A percentile compares a stretch with the other conserved stretches of the same genome.
Conservation (phyloP, 768 basidiomycete genomes). For the Pisolithus orientalis region DNA sequence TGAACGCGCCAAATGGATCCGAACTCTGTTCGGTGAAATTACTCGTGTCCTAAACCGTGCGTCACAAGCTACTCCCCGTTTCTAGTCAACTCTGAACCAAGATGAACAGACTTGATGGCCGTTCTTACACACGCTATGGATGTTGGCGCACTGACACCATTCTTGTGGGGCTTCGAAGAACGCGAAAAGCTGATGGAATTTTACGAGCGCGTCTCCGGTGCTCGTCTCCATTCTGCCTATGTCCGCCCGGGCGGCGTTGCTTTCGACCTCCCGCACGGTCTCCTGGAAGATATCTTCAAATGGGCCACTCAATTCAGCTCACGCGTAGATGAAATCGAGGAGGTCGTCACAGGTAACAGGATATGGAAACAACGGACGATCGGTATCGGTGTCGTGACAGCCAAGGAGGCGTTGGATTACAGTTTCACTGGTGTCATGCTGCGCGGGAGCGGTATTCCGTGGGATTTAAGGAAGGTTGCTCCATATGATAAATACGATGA, state of each 20-base stretch:
- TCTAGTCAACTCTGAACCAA: neutral
- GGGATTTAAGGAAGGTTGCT: conserved; percentile 88
- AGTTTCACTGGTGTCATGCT: conserved; percentile 97
- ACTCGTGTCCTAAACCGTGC: conserved; percentile 91
- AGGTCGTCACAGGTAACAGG: conserved; percentile 94
- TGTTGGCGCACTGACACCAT: conserved; percentile 96
- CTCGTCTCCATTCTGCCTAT: conserved; percentile 96
- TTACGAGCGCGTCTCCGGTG: conserved; percentile 98
- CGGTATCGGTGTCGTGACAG: conserved; percentile 85
- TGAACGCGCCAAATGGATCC: conserved; percentile 96
- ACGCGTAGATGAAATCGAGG: conserved; percentile 94
- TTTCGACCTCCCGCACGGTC: conserved; percentile 94
- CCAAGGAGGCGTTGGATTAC: conserved; percentile 87
- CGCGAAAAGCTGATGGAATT: conserved; percentile 99
- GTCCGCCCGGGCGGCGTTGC: conserved; percentile 97
- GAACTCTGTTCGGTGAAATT: conserved; percentile 94
- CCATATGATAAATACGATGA: conserved; percentile 98
- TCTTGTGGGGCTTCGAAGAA: conserved; percentile 99
- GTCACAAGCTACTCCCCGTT: conserved; percentile 20
- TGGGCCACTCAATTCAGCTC: conserved; percentile 94
- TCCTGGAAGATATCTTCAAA: conserved; percentile 96
- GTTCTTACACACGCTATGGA: conserved; percentile 94
- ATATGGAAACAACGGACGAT: conserved; percentile 97
- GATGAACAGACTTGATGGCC: conserved; percentile 80
- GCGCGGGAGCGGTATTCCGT: conserved; percentile 86